Evolutionary conservation across 148 eudicot species (phyloP).

Genomic region (Dianthus caryophyllus): DNA sequence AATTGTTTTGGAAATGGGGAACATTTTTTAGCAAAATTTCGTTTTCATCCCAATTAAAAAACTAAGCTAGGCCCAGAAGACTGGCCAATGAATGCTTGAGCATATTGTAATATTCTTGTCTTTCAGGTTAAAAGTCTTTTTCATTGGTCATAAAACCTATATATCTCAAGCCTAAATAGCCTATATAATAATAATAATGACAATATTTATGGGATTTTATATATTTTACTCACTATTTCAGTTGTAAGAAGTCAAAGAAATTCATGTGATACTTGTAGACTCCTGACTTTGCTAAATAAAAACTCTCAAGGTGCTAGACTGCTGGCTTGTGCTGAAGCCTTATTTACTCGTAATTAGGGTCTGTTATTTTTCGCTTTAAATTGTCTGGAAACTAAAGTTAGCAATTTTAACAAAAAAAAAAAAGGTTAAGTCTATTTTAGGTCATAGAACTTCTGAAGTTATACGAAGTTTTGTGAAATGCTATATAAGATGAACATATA

Average conservation of each 20-base stretch:
- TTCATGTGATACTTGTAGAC: constrained; percentile 10
- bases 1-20: neutral
- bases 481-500: no score
- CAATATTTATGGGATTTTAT: neutral
- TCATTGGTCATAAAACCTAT: neutral
- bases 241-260: neutral
- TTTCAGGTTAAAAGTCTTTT: neutral
- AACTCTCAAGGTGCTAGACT: neutral
- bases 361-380: neutral
- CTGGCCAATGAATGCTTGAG: neutral
- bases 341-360: neutral
- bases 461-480: no score
- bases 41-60: neutral
- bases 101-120: neutral
- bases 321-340: neutral
- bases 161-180: neutral
- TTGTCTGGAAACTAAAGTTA: neutral
- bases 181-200: constrained; percentile 5
- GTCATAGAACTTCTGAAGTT: no score
- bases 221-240: neutral
- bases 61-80: neutral
- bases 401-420: no score
- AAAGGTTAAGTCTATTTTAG: no score
- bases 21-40: neutral
- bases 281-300: neutral